Conservation (phyloP, 805 yeast genomes). For the Tetrapisispora namnaoensis region DNA sequence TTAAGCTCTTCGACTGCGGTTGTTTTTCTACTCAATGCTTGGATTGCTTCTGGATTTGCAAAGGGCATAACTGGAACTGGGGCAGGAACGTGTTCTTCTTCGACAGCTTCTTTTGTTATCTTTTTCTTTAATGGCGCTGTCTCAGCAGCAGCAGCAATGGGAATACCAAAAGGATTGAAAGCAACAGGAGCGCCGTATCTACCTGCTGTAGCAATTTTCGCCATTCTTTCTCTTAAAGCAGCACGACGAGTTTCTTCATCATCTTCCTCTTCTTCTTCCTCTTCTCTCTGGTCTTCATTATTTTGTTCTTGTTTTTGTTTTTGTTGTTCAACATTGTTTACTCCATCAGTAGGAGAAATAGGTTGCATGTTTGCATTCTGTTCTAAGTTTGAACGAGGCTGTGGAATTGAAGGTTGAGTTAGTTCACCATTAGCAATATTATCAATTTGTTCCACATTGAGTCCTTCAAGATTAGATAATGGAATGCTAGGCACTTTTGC, state of each 20-base stretch:
- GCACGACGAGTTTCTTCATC: constrained; percentile 68
- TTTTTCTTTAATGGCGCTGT: constrained; percentile 13
- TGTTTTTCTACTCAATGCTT: constrained; percentile 15
- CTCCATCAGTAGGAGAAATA: neutral
- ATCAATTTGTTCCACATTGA: neutral
- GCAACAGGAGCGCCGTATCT: constrained; percentile 47
- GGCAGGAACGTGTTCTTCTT: constrained; percentile 11
- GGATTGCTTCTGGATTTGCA: constrained; percentile 32
- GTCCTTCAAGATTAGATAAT: neutral
- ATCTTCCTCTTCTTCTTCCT: constrained; percentile 52
- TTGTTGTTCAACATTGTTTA: constrained; percentile 7
- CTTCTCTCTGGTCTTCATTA: constrained; percentile 29
- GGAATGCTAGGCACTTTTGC: neutral
- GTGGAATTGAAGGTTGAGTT: neutral
- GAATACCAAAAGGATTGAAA: constrained; percentile 35
- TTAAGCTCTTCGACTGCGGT: constrained; percentile 7
- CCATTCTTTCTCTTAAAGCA: constrained; percentile 85
- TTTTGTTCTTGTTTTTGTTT: constrained; percentile 19
- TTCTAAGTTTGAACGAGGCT: neutral
- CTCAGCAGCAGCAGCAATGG: constrained; percentile 19
- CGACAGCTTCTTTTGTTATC: constrained; percentile 17
- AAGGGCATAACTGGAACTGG: constrained; percentile 49
- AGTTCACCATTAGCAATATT: neutral
- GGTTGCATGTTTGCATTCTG: neutral
- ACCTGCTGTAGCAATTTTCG: constrained; percentile 80